Base-by-base conservation (phyloP, 2,329 filamentous ascomycete species). In the Orbilia oligospora region DNA sequence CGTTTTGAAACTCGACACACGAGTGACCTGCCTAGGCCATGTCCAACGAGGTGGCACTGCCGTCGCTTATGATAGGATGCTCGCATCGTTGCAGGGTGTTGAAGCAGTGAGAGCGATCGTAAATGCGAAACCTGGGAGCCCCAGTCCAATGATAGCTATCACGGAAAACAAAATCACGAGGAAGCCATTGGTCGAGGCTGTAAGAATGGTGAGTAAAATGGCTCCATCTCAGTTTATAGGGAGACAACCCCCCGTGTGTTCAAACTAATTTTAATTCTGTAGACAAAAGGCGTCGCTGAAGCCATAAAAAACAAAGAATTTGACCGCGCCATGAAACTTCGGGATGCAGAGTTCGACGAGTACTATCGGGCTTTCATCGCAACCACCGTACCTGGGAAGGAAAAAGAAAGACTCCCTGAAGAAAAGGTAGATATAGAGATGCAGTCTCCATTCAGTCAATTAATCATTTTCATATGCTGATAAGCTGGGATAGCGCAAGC, bases 111-210 rank as follows among this genome's bases (percentile, higher is more conserved):
- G 92, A 82, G 94, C 95, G 22, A 93, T 97, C 18, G 88, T 97
- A 30, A 93, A 97, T 81, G 93, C 93, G 63, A 97, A 91, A 0
- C 94, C 96, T 9, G 92, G 96, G 51, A 95, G 93, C 0, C 93
- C 93, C 70, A 97, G 94, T 61, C 95, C 94, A 73, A 94, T 99
- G 83, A 98, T 99, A 83, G 94, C 94, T 81, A 94, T 99, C 81
- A 94, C 91, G 80, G 96, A 99, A 87, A 98, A 98, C 88, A 97
- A 99, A 87, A 98, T 99, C 83, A 91, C 94, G 80, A 90, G 94
- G 70, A 94, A 94, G 82, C 92, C 94, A 20, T 87, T 99, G 27
- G 92, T 98, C 87, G 89, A 97, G 83, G 94, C 96, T 0, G 96
- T 99, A 10, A 87, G 89, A 56, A 68, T 81, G 76, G 81, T 81